These are phyloP conservation scores for Schoenoplectus tabernaemontani DNA, from an alignment of 202 grass and related monocot species.

Conservation along the genomic window DNA sequence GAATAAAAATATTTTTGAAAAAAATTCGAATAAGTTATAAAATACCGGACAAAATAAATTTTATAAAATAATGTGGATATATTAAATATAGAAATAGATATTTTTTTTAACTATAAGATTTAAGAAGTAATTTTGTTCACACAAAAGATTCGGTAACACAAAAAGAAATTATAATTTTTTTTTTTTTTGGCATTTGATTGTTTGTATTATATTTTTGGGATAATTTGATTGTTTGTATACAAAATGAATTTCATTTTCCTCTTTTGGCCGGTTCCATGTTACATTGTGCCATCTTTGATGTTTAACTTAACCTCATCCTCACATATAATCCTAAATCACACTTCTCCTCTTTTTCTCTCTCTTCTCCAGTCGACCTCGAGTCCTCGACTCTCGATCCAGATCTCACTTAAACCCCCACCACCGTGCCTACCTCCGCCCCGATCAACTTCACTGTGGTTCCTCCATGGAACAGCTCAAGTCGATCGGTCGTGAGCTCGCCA, in stretches of 20 bases:
- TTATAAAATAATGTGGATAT: neutral
- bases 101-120: neutral
- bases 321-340: neutral
- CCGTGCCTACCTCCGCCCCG: neutral
- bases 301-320: neutral
- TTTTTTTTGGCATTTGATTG: neutral
- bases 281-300: neutral
- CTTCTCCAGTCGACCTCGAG: conserved; percentile 27
- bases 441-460: conserved; percentile 26
- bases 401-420: conserved; percentile 33
- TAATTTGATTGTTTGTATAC: neutral
- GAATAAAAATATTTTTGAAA: neutral
- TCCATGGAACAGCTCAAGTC: conserved; percentile 96
- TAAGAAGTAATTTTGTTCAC: neutral
- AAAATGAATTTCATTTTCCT: neutral
- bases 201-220: too few relatives aligned
- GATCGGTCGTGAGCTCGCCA: conserved; percentile 96
- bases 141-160: neutral
- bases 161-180: neutral
- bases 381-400: conserved; percentile 43
- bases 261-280: neutral
- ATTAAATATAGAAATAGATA: neutral
- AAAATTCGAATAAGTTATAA: neutral
- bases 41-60: neutral
- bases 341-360: conserved; percentile 20